Percentiles rank a stretch among this genome's conserved stretches.
Conservation (phyloP, 768 basidiomycete genomes). For the Paxillus rubicundulus region DNA sequence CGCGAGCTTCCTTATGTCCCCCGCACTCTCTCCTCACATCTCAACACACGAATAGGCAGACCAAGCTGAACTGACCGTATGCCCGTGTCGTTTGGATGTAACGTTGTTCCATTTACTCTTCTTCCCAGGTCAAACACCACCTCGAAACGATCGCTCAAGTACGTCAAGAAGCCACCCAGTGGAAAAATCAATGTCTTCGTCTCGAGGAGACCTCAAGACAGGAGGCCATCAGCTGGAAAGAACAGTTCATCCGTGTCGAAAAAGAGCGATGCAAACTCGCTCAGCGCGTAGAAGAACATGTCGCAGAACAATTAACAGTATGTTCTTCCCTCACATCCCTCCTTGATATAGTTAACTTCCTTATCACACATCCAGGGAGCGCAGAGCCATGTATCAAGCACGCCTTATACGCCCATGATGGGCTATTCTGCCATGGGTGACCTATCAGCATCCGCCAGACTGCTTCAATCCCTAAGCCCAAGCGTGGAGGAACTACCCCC, state of each 20-base stretch:
- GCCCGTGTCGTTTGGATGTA: slow-evolving; percentile 11
- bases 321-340: slow-evolving; percentile 16
- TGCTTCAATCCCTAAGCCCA: slow-evolving; percentile 19
- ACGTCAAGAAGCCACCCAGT: slow-evolving; percentile 62
- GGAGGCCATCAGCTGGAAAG: slow-evolving; percentile 72
- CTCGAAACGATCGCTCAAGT: slow-evolving; percentile 59
- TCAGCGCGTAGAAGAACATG: slow-evolving; percentile 56
- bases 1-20: slow-evolving; percentile 25
- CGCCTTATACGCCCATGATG: slow-evolving; percentile 36
- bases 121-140: slow-evolving; percentile 54
- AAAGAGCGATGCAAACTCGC: slow-evolving; percentile 60
- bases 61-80: slow-evolving; percentile 57
- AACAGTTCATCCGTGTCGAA: slow-evolving; percentile 73
- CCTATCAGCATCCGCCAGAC: slow-evolving; percentile 29
- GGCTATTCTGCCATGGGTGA: slow-evolving; percentile 21
- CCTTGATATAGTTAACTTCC: not conserved
- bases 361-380: slow-evolving; percentile 11
- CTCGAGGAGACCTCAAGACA: slow-evolving; percentile 45
- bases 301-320: slow-evolving; percentile 49
- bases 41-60: slow-evolving; percentile 37
- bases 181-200: slow-evolving; percentile 64
- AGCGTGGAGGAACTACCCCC: slow-evolving; percentile 31
- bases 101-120: not conserved
- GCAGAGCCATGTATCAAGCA: slow-evolving; percentile 12
- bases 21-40: slow-evolving; percentile 10